These are phyloP conservation scores for Theobroma grandiflorum DNA, from an alignment of 441 rosid genomes.

Conservation along the genomic window DNA sequence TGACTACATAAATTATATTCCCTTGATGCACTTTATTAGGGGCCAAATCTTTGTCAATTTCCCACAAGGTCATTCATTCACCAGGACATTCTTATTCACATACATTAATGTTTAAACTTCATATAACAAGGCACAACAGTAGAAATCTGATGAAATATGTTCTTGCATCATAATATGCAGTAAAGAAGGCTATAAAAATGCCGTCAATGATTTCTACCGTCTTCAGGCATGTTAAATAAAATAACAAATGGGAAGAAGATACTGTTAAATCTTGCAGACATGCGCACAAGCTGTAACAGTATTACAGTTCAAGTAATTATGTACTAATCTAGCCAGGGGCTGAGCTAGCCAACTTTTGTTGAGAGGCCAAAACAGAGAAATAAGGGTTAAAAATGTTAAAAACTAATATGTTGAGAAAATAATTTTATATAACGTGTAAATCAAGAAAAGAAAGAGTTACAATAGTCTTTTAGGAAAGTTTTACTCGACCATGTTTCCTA, in stretches of 20 bases:
- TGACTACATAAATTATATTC: neutral
- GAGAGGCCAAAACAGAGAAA: too few species aligned
- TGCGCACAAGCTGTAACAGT: neutral
- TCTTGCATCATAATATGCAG: neutral
- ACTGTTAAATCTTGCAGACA: neutral
- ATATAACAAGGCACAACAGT: neutral
- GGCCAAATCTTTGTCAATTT: neutral
- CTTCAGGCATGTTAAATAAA: neutral
- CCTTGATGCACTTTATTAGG: neutral
- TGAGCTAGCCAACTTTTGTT: too few species aligned
- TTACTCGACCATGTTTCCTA: too few species aligned
- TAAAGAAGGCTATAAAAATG: neutral
- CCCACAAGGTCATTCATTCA: slow-evolving; percentile 1
- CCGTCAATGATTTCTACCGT: neutral
- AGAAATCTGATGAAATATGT: neutral
- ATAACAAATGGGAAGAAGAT: neutral
- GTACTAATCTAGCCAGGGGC: neutral
- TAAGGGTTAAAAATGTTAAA: too few species aligned
- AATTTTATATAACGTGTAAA: too few species aligned
- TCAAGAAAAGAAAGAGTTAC: too few species aligned
- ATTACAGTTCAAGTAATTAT: slow-evolving; percentile 1
- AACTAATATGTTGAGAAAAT: too few species aligned
- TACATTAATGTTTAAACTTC: neutral
- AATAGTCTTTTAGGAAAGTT: too few species aligned
- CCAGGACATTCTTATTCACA: slow-evolving; percentile 9